phyloP scores from a whole-genome alignment of 2,329 filamentous ascomycete genomes.

The Sporothrix schenckii region DNA sequence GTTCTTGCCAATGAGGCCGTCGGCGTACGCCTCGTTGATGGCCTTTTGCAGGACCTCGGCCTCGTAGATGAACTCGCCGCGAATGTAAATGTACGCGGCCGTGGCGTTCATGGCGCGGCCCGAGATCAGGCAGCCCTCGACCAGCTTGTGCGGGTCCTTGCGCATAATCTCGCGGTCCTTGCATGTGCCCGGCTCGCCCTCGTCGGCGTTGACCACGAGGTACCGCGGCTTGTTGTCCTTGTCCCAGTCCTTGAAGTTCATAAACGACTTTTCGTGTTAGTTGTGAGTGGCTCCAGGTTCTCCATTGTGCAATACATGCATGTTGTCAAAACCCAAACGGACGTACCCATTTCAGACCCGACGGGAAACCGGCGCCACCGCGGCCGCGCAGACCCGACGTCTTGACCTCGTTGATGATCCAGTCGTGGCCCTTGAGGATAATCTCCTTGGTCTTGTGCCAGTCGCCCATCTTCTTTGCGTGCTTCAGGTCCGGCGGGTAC shows the following conservation, averaged over 20 bases:
- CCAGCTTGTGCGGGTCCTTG: conserved; percentile 98
- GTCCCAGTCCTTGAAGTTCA: conserved; percentile 99
- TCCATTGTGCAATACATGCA: too few species aligned
- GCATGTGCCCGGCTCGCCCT: conserved; percentile 98
- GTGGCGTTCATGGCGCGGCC: conserved; percentile 98
- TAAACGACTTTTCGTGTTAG: conserved; percentile 73
- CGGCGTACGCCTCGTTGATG: conserved; percentile 96
- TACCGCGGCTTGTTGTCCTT: conserved; percentile 96
- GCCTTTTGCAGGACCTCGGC: conserved; percentile 89
- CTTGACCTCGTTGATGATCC: conserved; percentile 98
- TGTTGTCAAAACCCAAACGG: background rate
- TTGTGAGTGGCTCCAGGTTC: conserved; percentile 3
- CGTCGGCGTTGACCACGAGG: conserved; percentile 96
- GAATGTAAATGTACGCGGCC: conserved; percentile 98
- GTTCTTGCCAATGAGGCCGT: conserved; percentile 95
- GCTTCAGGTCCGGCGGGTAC: conserved; percentile 87
- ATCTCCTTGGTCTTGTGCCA: conserved; percentile 99
- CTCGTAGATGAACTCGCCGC: conserved; percentile 96
- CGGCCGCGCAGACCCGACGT: conserved; percentile 91
- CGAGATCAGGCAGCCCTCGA: conserved; percentile 94
- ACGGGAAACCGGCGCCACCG: conserved; percentile 97
- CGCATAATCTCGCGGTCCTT: conserved; percentile 99
- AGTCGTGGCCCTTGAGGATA: conserved; percentile 93
- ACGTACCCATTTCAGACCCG: conserved; percentile 96
- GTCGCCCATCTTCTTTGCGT: conserved; percentile 93